Conservation (phyloP, 441 rosid genomes). For the Isatis lusitanica region DNA sequence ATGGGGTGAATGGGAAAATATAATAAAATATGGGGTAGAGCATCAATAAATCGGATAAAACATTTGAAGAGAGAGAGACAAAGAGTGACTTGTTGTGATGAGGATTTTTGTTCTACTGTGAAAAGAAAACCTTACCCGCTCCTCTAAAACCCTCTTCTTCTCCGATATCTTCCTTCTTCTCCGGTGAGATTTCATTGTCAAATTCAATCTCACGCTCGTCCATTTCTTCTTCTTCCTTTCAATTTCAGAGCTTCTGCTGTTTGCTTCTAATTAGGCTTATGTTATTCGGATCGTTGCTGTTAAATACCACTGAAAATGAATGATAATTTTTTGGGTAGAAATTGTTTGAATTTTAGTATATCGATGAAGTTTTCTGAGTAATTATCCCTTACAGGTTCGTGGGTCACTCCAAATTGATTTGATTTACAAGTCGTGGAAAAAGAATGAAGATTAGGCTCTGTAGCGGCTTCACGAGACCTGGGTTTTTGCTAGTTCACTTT, state of each 20-base stretch:
- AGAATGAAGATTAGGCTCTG: slow-evolving; percentile 61
- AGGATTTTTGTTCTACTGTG: background rate
- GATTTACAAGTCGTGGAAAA: background rate
- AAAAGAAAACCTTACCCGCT: slow-evolving; percentile 29
- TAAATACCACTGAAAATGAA: background rate
- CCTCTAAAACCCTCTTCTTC: slow-evolving; percentile 35
- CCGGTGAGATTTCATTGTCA: slow-evolving; percentile 32
- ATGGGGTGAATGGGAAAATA: background rate
- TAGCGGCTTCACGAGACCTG: slow-evolving; percentile 58
- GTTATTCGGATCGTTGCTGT: background rate
- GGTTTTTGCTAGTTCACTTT: slow-evolving; percentile 55
- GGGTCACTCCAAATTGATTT: background rate
- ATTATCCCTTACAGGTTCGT: background rate
- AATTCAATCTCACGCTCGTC: background rate
- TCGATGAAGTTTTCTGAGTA: background rate
- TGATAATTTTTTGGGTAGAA: background rate
- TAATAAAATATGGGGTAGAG: background rate
- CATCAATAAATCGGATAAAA: slow-evolving; percentile 14
- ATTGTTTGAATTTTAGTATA: slow-evolving; percentile 5
- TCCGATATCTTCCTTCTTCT: slow-evolving; percentile 5
- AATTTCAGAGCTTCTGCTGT: background rate
- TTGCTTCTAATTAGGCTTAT: background rate
- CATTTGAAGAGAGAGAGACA: background rate
- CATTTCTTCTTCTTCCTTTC: background rate
- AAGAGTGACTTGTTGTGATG: background rate